Percentiles rank a stretch among this genome's conserved stretches.
Evolutionary conservation across 495 filamentous ascomycete genomes (phyloP).

Genomic region (Hypoxylon intermedium): DNA sequence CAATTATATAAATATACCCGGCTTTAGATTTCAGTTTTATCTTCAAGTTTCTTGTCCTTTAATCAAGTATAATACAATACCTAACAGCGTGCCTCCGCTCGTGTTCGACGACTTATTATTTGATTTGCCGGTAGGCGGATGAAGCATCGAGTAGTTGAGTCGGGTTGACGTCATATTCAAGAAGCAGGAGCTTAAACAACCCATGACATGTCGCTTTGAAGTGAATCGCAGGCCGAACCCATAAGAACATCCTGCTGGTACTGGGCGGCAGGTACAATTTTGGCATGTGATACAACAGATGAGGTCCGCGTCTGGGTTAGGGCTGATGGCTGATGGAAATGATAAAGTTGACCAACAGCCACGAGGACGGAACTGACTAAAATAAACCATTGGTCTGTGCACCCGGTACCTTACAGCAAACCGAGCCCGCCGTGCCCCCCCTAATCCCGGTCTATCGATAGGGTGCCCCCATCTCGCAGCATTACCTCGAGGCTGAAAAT

Average conservation of each 20-base stretch:
- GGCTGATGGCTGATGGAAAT: conserved; percentile 12
- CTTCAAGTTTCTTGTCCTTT: too few species aligned
- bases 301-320: conserved; percentile 22
- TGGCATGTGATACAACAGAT: conserved; percentile 29
- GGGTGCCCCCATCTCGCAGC: not conserved
- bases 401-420: conserved; percentile 27
- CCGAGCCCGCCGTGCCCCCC: not conserved
- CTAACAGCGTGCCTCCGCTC: not conserved
- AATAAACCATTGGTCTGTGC: conserved; percentile 27
- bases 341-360: conserved; percentile 14
- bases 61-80: not conserved
- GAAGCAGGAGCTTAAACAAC: not conserved
- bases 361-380: conserved; percentile 25
- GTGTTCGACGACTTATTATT: conserved; percentile 12
- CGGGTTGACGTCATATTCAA: conserved; percentile 22
- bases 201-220: too few species aligned
- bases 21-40: too few species aligned
- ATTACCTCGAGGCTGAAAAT: conserved; percentile 35
- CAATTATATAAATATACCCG: not conserved
- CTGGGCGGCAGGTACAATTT: not conserved
- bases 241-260: too few species aligned
- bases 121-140: conserved; percentile 29
- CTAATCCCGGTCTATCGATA: conserved; percentile 26
- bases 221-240: too few species aligned
- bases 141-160: not conserved